A percentile compares a stretch with the other conserved stretches of the same genome.
phyloP scores from a whole-genome alignment of 2,329 filamentous ascomycete genomes.

The Didymella pomorum region DNA sequence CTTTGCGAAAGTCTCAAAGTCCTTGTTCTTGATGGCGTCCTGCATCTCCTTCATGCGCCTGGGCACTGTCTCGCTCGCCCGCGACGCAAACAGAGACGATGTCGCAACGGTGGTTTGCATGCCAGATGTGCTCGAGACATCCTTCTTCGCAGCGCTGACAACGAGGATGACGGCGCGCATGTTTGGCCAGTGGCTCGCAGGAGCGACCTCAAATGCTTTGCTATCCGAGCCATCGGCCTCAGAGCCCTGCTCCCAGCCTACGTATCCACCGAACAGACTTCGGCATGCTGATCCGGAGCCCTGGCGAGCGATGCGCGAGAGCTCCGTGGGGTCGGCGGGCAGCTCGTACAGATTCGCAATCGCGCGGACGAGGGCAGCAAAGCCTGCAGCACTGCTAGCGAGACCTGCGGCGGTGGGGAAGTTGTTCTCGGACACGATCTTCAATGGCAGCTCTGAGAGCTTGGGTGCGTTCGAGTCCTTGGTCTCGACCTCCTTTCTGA shows the following conservation, averaged over 20 bases:
- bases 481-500: slow-evolving; percentile 78
- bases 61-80: slow-evolving; percentile 80
- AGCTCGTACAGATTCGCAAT: slow-evolving; percentile 93
- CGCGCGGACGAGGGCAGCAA: slow-evolving; percentile 75
- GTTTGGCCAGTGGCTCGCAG: slow-evolving; percentile 89
- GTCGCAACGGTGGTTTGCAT: slow-evolving; percentile 98
- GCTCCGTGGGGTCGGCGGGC: slow-evolving; percentile 78
- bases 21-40: slow-evolving; percentile 75
- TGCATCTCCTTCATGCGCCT: slow-evolving; percentile 85
- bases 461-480: slow-evolving; percentile 78
- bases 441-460: slow-evolving; percentile 78
- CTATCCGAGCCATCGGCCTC: slow-evolving; percentile 84
- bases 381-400: slow-evolving; percentile 69
- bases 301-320: slow-evolving; percentile 89
- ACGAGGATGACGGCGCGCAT: slow-evolving; percentile 95
- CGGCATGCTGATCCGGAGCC: slow-evolving; percentile 95
- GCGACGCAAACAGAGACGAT: slow-evolving; percentile 82
- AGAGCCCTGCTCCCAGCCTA: slow-evolving; percentile 87
- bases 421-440: slow-evolving; percentile 96
- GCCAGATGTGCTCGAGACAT: slow-evolving; percentile 87
- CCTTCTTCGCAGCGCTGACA: slow-evolving; percentile 93
- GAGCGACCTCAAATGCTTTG: slow-evolving; percentile 85
- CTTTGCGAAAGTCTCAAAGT: slow-evolving; percentile 87
- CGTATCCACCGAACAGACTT: slow-evolving; percentile 92
- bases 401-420: slow-evolving; percentile 97